Evolutionary conservation across 129 eudicot species (phyloP).

Genomic region (Apium graveolens): DNA sequence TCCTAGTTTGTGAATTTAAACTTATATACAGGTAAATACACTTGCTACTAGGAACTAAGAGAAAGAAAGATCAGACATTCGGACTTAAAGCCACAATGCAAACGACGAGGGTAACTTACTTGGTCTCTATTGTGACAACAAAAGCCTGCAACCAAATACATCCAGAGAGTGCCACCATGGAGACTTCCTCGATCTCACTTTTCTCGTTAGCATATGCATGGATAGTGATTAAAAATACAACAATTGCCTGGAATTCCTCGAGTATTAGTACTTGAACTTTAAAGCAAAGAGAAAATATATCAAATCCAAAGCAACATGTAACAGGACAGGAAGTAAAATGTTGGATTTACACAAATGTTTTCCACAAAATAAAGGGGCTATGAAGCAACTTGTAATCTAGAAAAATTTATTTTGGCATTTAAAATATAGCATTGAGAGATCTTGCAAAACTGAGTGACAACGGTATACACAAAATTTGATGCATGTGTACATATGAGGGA

Average conservation of each 20-base stretch:
- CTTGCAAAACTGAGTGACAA: not conserved
- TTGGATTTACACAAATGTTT: not conserved
- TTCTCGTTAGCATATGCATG: slow-evolving; percentile 83
- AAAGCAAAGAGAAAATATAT: not conserved
- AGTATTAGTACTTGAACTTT: slow-evolving; percentile 5
- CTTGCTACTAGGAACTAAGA: not conserved
- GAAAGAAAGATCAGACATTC: not conserved
- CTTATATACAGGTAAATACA: not conserved
- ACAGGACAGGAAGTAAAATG: not conserved
- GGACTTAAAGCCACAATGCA: not conserved
- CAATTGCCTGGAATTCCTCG: slow-evolving; percentile 58
- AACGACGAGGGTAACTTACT: slow-evolving; percentile 42
- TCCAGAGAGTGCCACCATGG: slow-evolving; percentile 98
- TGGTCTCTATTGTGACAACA: slow-evolving; percentile 86
- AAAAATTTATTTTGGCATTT: not conserved
- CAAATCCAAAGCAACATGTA: not conserved
- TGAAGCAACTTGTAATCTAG: not conserved
- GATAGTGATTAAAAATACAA: slow-evolving; percentile 72
- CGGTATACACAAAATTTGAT: not conserved
- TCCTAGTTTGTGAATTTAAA: not conserved
- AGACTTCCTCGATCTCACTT: slow-evolving; percentile 83
- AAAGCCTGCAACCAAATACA: slow-evolving; percentile 98
- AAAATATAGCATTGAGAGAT: not conserved
- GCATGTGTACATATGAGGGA: not conserved
- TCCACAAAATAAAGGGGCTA: not conserved